These are phyloP conservation scores for Trametes meyenii DNA, from an alignment of 768 basidiomycete genomes.

Conservation along the genomic window DNA sequence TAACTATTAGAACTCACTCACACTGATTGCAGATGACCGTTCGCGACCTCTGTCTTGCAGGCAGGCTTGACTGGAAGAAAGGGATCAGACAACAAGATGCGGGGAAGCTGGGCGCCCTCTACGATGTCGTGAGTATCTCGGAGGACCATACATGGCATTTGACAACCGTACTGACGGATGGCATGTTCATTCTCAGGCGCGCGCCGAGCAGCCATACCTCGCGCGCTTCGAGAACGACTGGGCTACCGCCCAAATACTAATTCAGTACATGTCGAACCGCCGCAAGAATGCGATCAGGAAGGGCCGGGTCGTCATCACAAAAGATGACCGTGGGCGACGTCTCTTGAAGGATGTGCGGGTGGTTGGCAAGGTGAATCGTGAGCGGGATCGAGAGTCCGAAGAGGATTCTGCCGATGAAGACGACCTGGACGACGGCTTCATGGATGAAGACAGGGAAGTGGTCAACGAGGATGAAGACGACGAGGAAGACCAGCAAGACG, in stretches of 20 bases:
- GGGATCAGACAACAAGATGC: not conserved
- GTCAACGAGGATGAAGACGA: not conserved
- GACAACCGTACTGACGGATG: not conserved
- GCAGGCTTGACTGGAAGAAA: not conserved
- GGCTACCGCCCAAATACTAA: slow-evolving; percentile 25
- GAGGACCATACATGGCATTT: not conserved
- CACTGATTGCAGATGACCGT: not conserved
- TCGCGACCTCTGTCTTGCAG: not conserved
- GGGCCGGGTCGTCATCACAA: not conserved
- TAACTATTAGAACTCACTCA: not conserved
- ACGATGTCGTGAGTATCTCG: not conserved
- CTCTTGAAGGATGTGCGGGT: not conserved
- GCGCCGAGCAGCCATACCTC: slow-evolving; percentile 17
- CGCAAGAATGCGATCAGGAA: slow-evolving; percentile 16
- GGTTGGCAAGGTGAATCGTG: not conserved
- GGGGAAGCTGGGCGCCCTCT: not conserved
- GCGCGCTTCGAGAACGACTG: slow-evolving; percentile 20
- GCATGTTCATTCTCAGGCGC: not conserved
- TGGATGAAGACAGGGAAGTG: not conserved
- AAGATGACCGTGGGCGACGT: not conserved
- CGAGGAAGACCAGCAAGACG: not conserved
- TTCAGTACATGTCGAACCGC: slow-evolving; percentile 23
- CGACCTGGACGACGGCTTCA: not conserved
- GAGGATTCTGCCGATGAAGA: not conserved
- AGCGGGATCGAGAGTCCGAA: not conserved